Base-by-base conservation (phyloP, 2,329 filamentous ascomycete genomes). In the Stagonosporopsis rhizophila region DNA sequence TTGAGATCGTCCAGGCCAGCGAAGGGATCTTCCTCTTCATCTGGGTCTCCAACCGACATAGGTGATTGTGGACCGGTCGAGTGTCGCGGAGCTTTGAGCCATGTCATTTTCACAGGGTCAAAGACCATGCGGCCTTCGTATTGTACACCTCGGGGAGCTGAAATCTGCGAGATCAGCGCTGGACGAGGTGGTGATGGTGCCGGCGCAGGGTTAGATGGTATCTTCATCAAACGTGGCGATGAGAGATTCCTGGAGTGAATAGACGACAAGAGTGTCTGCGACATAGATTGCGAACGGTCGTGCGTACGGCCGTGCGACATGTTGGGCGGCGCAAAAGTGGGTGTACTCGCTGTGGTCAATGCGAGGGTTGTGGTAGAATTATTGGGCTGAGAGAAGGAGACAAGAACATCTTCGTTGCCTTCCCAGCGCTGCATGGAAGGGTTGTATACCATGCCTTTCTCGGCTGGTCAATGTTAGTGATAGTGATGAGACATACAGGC, bases 91-190 rank as follows among this genome's bases (percentile, higher is more conserved):
- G 95, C 81, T 76, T 96, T 97, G 53, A 98, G 83, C 95, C 95
- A 99, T 75, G 92, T 96, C 94, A 99, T 98, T 67, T 91, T 91
- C 60, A 92, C 89, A 3, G 95, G 95, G 72, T 99, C 95, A 74
- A 98, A 99, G 9, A 98, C 90, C 95, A 99, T 99, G 65, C 92
- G 92, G n/a, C 92, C 91, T 55, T 97, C 92, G 32, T 97, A 90
- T 77, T 97, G 93, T 14, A 96, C 89, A 59, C 92, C 93, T 70
- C 94, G 91, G 59, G 89, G 73, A 23, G 66, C 88, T 51, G 89
- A 90, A 63, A 97, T 91, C 64, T 96, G 95, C 44, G 92, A 92
- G 68, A 99, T 99, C 17, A 99, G 83, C 6, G 94, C 92, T 9
- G 91, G 81, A 82, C 59, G 88, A 78, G 65, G 81, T 34, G 80